phyloP scores from a whole-genome alignment of 495 filamentous ascomycete species.

The Trichoderma virens region DNA sequence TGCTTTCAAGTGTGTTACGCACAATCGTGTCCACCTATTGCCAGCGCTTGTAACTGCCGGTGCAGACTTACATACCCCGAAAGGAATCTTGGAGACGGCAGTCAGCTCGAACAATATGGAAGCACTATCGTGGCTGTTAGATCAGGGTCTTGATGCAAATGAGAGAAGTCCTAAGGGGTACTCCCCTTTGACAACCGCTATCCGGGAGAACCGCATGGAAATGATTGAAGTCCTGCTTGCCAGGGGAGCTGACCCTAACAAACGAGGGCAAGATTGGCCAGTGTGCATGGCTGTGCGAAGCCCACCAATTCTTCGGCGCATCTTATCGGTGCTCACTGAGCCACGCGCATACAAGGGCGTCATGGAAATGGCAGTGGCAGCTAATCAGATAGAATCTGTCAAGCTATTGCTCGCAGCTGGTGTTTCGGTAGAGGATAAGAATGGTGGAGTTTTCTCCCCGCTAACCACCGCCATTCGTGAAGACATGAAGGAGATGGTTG shows the following conservation, averaged over 20 bases:
- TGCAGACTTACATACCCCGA: conserved; percentile 41
- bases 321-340: conserved; percentile 36
- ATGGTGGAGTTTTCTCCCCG: conserved; percentile 49
- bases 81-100: conserved; percentile 48
- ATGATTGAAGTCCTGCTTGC: conserved; percentile 40
- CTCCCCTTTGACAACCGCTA: conserved; percentile 45
- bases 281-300: conserved; percentile 45
- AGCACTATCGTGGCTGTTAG: conserved; percentile 38
- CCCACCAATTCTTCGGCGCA: conserved; percentile 35
- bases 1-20: conserved; percentile 49
- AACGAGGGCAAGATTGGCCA: conserved; percentile 48
- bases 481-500: conserved; percentile 38
- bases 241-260: conserved; percentile 43
- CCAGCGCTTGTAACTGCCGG: conserved; percentile 42
- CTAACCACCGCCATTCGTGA: conserved; percentile 49
- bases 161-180: conserved; percentile 37
- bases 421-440: conserved; percentile 47
- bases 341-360: conserved; percentile 44
- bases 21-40: conserved; percentile 41
- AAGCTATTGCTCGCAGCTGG: conserved; percentile 40
- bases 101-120: conserved; percentile 43
- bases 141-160: conserved; percentile 41
- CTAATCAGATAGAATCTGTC: conserved; percentile 37
- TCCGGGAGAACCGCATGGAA: conserved; percentile 37
- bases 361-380: conserved; percentile 47